phyloP scores from a whole-genome alignment of 805 yeast species.

The Scheffersomyces lignosus region DNA sequence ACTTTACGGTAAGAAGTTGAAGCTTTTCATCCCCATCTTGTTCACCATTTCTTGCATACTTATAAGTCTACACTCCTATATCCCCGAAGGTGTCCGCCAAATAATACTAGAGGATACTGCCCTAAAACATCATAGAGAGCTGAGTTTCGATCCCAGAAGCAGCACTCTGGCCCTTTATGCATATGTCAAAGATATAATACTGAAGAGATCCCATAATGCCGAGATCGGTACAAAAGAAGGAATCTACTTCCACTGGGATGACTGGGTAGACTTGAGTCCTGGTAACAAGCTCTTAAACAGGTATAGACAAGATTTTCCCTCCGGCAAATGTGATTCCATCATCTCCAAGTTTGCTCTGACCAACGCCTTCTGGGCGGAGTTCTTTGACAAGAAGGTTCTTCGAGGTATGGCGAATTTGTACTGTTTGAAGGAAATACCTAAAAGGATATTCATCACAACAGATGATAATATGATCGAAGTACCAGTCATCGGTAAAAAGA shows the following conservation, averaged over 20 bases:
- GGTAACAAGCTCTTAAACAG: conserved; percentile 19
- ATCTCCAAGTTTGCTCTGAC: conserved; percentile 24
- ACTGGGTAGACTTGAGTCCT: conserved; percentile 34
- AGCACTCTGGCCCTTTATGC: conserved; percentile 4
- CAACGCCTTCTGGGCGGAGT: conserved; percentile 35
- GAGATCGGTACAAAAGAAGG: conserved; percentile 15
- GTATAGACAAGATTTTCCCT: conserved; percentile 14
- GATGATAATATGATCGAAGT: conserved; percentile 25
- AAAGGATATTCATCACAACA: conserved; percentile 21
- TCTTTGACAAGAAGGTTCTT: conserved; percentile 29
- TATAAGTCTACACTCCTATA: too few relatives aligned
- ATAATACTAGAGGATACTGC: conserved; percentile 22
- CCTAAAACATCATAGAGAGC: conserved; percentile 20
- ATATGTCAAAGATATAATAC: neutral
- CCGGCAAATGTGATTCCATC: conserved; percentile 24
- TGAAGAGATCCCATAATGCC: conserved; percentile 5
- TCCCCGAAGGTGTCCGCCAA: too few relatives aligned
- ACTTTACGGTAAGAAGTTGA: too few relatives aligned
- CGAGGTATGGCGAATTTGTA: conserved; percentile 36
- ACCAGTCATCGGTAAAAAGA: conserved; percentile 26
- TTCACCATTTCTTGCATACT: too few relatives aligned
- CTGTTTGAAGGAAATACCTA: conserved; percentile 30
- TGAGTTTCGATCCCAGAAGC: conserved; percentile 27
- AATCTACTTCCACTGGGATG: conserved; percentile 42
- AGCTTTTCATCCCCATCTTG: too few relatives aligned